These are phyloP conservation scores for Rhodamnia argentea DNA, from an alignment of 345 rosid genomes.

Conservation along the genomic window DNA sequence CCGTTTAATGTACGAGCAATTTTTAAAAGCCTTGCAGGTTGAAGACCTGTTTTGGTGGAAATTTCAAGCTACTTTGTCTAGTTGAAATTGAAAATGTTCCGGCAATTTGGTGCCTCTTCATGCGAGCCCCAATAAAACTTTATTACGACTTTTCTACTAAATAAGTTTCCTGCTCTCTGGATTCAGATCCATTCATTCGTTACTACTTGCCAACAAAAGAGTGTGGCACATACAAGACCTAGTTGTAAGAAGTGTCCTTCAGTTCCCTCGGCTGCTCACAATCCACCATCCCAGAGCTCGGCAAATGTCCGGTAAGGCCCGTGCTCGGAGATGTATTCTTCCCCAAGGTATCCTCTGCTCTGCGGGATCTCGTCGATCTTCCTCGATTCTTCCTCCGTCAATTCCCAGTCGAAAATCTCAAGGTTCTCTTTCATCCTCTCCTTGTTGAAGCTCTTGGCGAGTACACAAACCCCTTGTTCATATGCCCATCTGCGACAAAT, in stretches of 20 bases:
- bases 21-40: not conserved
- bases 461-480: conserved; percentile 2
- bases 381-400: conserved; percentile 1
- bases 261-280: not conserved
- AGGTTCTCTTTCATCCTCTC: conserved; percentile 8
- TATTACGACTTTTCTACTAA: not conserved
- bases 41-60: not conserved
- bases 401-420: conserved; percentile 6
- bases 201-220: not conserved
- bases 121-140: not conserved
- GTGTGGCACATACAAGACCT: not conserved
- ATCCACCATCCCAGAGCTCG: conserved; percentile 9
- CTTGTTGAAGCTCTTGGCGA: conserved; percentile 9
- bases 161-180: not conserved
- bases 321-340: not conserved
- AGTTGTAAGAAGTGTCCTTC: not conserved
- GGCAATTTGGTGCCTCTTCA: not conserved
- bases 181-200: not conserved
- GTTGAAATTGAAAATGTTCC: not conserved
- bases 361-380: conserved; percentile 3
- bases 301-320: conserved; percentile 3
- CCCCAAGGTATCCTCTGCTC: conserved; percentile 4
- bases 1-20: not conserved
- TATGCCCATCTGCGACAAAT: conserved; percentile 7
- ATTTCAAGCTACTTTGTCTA: not conserved